These are phyloP conservation scores for Apostasia ramifera DNA, from an alignment of 106 monocot species.

Conservation along the genomic window DNA sequence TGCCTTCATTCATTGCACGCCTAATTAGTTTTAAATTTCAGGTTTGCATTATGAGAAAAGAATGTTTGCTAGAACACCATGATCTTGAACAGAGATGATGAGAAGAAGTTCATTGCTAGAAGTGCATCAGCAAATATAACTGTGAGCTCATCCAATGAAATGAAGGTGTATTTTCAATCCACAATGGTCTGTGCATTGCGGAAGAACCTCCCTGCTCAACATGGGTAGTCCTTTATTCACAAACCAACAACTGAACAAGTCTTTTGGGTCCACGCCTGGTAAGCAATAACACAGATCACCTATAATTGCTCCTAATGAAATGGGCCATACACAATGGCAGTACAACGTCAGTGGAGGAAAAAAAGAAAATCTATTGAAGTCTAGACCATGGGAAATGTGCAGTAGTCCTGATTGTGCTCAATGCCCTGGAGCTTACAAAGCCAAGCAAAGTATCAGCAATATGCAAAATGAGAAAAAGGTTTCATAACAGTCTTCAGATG, in stretches of 20 bases:
- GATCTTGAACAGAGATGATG: conserved; percentile 1
- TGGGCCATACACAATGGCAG: neutral
- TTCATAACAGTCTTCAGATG: neutral
- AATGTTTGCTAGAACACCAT: neutral
- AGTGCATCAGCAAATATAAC: conserved; percentile 14
- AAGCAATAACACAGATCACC: conserved; percentile 4
- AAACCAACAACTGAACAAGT: neutral
- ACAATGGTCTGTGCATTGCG: conserved; percentile 10
- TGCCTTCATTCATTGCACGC: too few species aligned
- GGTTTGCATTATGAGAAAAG: too few species aligned
- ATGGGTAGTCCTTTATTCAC: neutral
- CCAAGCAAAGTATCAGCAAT: conserved; percentile 2
- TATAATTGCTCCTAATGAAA: conserved; percentile 4
- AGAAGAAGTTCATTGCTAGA: conserved; percentile 1
- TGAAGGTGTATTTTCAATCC: conserved; percentile 8
- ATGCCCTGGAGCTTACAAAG: conserved; percentile 16
- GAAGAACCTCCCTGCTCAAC: neutral
- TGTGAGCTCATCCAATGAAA: neutral
- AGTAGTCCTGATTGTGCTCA: conserved; percentile 12
- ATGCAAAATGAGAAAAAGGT: conserved; percentile 7
- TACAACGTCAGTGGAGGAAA: neutral
- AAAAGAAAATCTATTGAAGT: conserved; percentile 15
- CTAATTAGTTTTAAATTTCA: too few species aligned
- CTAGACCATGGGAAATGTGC: conserved; percentile 21
- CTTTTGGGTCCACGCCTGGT: neutral